These are phyloP conservation scores for Beauveria sp. DNA, from an alignment of 2,329 filamentous ascomycete genomes.

Conservation along the genomic window DNA sequence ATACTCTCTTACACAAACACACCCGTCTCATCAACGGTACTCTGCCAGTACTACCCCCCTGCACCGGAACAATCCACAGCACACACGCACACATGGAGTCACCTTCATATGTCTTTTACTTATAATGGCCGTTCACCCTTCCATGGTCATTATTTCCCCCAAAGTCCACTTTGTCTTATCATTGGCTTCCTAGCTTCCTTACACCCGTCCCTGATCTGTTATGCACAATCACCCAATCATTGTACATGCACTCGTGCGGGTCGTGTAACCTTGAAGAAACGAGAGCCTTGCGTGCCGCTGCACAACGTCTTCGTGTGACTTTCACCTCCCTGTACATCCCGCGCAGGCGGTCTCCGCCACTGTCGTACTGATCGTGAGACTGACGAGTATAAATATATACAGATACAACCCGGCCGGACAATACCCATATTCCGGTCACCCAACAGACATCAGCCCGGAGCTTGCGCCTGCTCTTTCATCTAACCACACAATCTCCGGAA, in stretches of 20 bases:
- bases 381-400: slow-evolving; percentile 1
- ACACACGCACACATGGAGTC: not conserved
- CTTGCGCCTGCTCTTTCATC: no score
- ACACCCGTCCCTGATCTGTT: not conserved
- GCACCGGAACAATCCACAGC: not conserved
- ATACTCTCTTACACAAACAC: not conserved
- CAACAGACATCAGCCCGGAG: no score
- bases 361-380: not conserved
- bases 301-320: not conserved
- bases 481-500: no score
- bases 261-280: not conserved
- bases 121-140: slow-evolving; percentile 1
- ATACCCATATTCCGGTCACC: not conserved
- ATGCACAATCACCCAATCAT: not conserved
- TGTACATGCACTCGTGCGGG: not conserved
- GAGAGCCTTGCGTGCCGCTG: not conserved
- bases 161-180: not conserved
- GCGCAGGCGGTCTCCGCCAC: not conserved
- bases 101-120: not conserved
- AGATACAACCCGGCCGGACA: not conserved
- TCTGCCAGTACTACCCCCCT: not conserved
- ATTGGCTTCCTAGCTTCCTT: not conserved
- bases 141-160: not conserved
- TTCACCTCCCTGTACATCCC: not conserved
- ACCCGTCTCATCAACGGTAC: not conserved